A percentile compares a stretch with the other conserved stretches of the same genome.
These are phyloP conservation scores for Ogataea thermomethanolica DNA, from an alignment of 805 yeast species.

Conservation along the genomic window DNA sequence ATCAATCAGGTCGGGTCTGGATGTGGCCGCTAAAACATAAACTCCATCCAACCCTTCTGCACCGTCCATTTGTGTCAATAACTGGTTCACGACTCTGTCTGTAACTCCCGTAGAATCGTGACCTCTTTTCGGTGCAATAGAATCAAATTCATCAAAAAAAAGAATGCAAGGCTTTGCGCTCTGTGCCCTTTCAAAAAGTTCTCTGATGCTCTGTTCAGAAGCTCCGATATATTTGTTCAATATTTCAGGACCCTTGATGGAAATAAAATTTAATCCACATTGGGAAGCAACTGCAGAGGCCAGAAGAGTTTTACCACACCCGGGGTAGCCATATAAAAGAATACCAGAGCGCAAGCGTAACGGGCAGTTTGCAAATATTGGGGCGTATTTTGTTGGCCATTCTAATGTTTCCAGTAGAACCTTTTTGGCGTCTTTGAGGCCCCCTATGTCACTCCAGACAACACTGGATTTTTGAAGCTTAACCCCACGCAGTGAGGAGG, in stretches of 20 bases:
- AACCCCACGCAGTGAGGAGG: constrained; percentile 82
- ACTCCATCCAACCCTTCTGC: constrained; percentile 98
- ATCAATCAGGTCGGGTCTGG: constrained; percentile 93
- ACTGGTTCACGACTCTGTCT: constrained; percentile 94
- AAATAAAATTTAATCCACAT: constrained; percentile 89
- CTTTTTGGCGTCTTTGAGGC: constrained; percentile 70
- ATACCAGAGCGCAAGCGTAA: constrained; percentile 86
- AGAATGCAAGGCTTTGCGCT: constrained; percentile 92
- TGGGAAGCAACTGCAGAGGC: constrained; percentile 94
- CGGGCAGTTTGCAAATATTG: constrained; percentile 88
- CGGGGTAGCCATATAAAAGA: constrained; percentile 91
- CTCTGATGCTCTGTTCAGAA: constrained; percentile 91
- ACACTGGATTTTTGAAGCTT: constrained; percentile 74
- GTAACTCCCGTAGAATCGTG: constrained; percentile 98
- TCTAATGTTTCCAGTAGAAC: constrained; percentile 83
- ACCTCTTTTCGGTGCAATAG: constrained; percentile 97
- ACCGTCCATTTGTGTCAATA: constrained; percentile 98
- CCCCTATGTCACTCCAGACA: constrained; percentile 89
- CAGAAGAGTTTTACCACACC: constrained; percentile 91
- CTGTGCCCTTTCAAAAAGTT: constrained; percentile 88
- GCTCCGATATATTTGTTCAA: constrained; percentile 96
- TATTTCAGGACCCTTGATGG: constrained; percentile 94
- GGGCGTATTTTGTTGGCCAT: constrained; percentile 97
- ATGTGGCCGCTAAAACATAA: constrained; percentile 92
- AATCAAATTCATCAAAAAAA: constrained; percentile 94